Evolutionary conservation across 441 rosid species (phyloP), one percentile per base, ranked within the genome.

Genomic region (Populus hybrid): DNA sequence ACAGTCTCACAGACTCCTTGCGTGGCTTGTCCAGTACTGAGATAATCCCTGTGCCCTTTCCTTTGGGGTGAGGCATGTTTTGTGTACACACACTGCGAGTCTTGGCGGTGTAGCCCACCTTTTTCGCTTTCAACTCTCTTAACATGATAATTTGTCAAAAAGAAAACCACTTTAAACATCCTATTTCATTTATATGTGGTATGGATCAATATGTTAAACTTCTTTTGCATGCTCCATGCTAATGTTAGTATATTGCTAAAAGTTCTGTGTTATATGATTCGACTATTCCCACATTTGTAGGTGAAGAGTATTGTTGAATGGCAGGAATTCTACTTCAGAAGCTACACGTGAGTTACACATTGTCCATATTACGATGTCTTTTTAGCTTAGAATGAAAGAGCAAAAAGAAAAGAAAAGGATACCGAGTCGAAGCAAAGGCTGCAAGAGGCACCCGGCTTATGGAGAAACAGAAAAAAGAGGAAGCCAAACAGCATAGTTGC

Each of bases 291-390:
- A 66, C 71, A 59, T 72, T 80, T 79, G 72, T 73, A 93, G 99
- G 96, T 95, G 85, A 92, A 91, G 87, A 91, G 97, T 86, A 79
- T 95, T 56, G 93, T 95, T n/a, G 96, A 91, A 64, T 95, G 99
- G 99, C 87, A 94, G 72, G 95, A 86, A 64, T 95, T 95, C 91
- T 93, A 93, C 88, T 76, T 84, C 77, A 2, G 86, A 87, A 89
- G 89, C 77, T 95, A 95, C 87, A 89, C 10, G 98, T 92, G 83
- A 92, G 97, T 88, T 76, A 28, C 69, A 69, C 68, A 64, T 66
- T 33, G 59, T 75, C 63, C 14, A 6, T 20, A 11, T 2, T 11
- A 12, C 11, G 10, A 4, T 38, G 16, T 69, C 61, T 38, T 73
- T 71, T 31, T 18, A 4, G 68, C 68, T 20, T 56, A 7, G 63